Conservation (phyloP, 306 rosid genomes). For the Rosa lucieae region DNA sequence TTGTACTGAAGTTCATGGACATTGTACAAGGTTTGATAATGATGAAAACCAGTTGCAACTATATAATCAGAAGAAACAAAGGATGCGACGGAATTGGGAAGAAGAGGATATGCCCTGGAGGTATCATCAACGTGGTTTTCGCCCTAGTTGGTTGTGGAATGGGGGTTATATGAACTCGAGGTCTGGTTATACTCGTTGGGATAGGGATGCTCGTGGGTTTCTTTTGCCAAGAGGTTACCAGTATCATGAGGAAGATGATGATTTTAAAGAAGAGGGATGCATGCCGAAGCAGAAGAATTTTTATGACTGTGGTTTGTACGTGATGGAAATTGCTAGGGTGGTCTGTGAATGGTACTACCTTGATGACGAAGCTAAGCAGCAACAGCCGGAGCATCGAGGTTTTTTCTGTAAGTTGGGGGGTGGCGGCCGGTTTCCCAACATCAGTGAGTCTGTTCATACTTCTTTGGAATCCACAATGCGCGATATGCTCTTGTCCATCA, state of each 20-base stretch:
- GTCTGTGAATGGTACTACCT: conserved; percentile 4
- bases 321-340: not conserved
- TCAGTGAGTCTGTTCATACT: not conserved
- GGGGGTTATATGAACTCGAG: too few relatives aligned
- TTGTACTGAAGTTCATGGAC: not conserved
- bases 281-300: not conserved
- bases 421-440: not conserved
- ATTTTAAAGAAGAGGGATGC: not conserved
- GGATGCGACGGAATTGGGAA: not conserved
- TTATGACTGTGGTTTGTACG: conserved; percentile 4
- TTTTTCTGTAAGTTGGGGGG: not conserved
- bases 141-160: too few relatives aligned
- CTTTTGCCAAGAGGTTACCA: too few relatives aligned
- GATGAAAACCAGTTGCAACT: not conserved
- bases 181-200: too few relatives aligned
- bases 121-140: too few relatives aligned
- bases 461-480: conserved; percentile 8
- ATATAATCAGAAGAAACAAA: not conserved
- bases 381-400: not conserved
- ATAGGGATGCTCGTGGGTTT: too few relatives aligned
- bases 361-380: not conserved
- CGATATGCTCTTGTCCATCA: not conserved
- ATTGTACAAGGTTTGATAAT: not conserved
- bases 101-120: not conserved
- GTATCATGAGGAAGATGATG: not conserved